Base-by-base conservation (phyloP, 305 asterid genomes). In the Fraxinus nigra region DNA sequence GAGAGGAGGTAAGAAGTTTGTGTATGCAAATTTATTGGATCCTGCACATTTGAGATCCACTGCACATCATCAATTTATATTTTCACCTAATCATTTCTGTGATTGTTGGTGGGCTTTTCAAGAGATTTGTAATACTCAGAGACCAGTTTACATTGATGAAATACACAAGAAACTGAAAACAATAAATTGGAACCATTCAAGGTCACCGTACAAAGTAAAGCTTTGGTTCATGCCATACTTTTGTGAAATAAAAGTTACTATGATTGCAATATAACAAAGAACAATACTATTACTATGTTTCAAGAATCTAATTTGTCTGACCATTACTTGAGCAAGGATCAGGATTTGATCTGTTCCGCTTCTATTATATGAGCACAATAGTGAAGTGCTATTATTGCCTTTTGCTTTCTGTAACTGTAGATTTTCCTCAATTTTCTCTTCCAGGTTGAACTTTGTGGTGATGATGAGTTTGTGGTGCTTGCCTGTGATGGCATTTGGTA, bases 401-500 rank as follows among this genome's bases (percentile, higher is more conserved):
- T 56, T 56, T 56, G 26, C 67, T 18, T 18, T 56, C n/a, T 37
- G 48, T 51, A 83, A 83, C 79, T 38, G 9, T 59, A 40, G 77
- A 56, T 70, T 77, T 90, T 8, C 43, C 18, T 34, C 70, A 83
- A 72, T 81, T 56, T 56, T 86, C 46, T 77, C 77, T 77, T n/a
- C 83, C 90, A 95, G 98, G 98, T 95, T 34, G 98, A 95, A 89
- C 95, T 95, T 65, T 94, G 99, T 14, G 93, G 90, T 56, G 98
- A 91, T 38, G 99, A 95, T 85, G 97, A 95, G 83, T 95, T 94
- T 86, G 75, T 95, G 48, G 97, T 95, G 89, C 95, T 95, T 73
- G 99, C 99, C 37, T 95, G 99, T 89, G 99, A 95, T 85, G 99
- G 99, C 82, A 89, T 95, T 82, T 95, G 99, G 99, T 94, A 95